These are phyloP conservation scores for Taphrina deformans DNA, from an alignment of 1,139 yeast species.

Conservation along the genomic window DNA sequence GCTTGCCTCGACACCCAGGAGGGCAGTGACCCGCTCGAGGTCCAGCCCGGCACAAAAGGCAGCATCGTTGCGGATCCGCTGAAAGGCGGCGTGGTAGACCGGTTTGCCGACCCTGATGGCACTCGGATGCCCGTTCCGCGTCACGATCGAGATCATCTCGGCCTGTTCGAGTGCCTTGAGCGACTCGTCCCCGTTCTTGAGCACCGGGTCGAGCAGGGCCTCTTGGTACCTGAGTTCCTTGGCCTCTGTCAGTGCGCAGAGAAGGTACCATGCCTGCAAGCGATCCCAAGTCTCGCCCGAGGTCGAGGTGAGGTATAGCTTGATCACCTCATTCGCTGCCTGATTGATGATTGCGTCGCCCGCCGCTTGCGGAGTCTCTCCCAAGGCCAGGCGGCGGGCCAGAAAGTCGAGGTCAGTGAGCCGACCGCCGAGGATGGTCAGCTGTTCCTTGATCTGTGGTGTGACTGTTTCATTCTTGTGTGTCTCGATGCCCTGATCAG, in stretches of 20 bases:
- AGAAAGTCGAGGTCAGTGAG: slow-evolving; percentile 91
- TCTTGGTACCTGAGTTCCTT: slow-evolving; percentile 53
- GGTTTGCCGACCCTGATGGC: slow-evolving; percentile 80
- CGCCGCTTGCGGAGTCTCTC: slow-evolving; percentile 78
- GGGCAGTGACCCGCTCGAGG: slow-evolving; percentile 42
- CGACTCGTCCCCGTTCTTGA: slow-evolving; percentile 57
- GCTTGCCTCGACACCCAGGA: not conserved
- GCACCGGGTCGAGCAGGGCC: slow-evolving; percentile 60
- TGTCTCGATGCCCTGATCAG: slow-evolving; percentile 21
- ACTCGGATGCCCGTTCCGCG: slow-evolving; percentile 57
- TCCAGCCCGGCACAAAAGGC: slow-evolving; percentile 64
- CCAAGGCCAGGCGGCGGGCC: slow-evolving; percentile 80
- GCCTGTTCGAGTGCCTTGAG: slow-evolving; percentile 72
- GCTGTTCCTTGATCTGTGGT: slow-evolving; percentile 38
- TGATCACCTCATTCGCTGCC: slow-evolving; percentile 83
- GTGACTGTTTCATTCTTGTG: slow-evolving; percentile 33
- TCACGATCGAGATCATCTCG: slow-evolving; percentile 66
- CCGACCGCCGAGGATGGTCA: slow-evolving; percentile 82
- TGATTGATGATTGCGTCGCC: slow-evolving; percentile 75
- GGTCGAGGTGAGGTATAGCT: slow-evolving; percentile 58
- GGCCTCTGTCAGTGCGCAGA: slow-evolving; percentile 55
- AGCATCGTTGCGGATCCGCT: slow-evolving; percentile 59
- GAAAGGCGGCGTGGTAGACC: slow-evolving; percentile 76
- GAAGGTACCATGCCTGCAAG: slow-evolving; percentile 86
- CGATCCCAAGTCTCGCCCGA: slow-evolving; percentile 58